Evolutionary conservation across 2,329 filamentous ascomycete species (phyloP).

Genomic region (Botrytis elliptica): DNA sequence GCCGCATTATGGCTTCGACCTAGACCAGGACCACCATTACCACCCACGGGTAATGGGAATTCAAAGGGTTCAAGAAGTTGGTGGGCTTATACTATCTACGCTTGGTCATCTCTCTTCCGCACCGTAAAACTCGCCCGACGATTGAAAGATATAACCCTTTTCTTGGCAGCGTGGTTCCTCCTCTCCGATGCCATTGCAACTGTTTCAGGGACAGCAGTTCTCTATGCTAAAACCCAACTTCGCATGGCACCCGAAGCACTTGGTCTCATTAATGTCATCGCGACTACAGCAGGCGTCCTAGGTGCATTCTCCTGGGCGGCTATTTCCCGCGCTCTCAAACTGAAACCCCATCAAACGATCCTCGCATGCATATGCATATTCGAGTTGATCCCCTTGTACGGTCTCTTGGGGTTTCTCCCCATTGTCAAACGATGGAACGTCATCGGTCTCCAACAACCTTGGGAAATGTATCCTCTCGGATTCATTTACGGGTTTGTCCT

Average conservation of each 20-base stretch:
- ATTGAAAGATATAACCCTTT: conserved; percentile 70
- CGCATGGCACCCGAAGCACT: conserved; percentile 86
- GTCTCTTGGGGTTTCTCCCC: conserved; percentile 82
- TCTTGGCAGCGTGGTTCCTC: conserved; percentile 88
- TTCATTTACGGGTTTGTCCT: conserved; percentile 90
- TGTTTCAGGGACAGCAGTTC: conserved; percentile 86
- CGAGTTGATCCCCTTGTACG: conserved; percentile 89
- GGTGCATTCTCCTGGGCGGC: conserved; percentile 89
- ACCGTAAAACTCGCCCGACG: conserved; percentile 73
- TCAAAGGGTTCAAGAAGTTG: conserved; percentile 45
- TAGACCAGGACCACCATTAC: conserved; percentile 81
- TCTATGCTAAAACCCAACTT: conserved; percentile 92
- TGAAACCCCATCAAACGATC: conserved; percentile 82
- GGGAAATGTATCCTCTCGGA: conserved; percentile 94
- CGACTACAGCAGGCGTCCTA: conserved; percentile 76
- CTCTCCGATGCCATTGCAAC: conserved; percentile 92
- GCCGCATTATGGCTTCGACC: conserved; percentile 84
- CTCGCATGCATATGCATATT: conserved; percentile 84
- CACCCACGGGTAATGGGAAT: conserved; percentile 34
- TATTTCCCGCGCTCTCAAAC: conserved; percentile 65
- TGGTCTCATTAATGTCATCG: conserved; percentile 90
- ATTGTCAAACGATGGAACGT: conserved; percentile 72
- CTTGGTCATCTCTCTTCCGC: conserved; percentile 80
- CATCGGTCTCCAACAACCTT: conserved; percentile 81
- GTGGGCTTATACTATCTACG: conserved; percentile 71